phyloP scores from a whole-genome alignment of 768 basidiomycete genomes.

The Kwoniella mangroviensis region DNA sequence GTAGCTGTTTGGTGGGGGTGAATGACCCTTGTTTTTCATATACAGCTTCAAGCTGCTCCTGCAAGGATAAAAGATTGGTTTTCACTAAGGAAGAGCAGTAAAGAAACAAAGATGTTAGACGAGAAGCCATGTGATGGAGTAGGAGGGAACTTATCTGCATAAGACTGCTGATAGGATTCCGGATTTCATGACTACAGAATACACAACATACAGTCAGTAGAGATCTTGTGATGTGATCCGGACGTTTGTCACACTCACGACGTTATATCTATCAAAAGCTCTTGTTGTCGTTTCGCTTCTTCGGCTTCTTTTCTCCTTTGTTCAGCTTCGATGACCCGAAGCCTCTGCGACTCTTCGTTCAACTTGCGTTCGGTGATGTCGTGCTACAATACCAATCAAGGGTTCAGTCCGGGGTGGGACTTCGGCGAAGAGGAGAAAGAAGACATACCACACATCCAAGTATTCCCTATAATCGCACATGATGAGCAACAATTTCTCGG shows the following conservation, averaged over 20 bases:
- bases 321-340: slow-evolving; percentile 49
- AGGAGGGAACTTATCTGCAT: slow-evolving; percentile 41
- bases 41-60: slow-evolving; percentile 45
- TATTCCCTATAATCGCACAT: slow-evolving; percentile 22
- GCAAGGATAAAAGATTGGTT: slow-evolving; percentile 51
- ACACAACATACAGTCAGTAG: slow-evolving; percentile 11
- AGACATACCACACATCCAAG: slow-evolving; percentile 32
- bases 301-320: slow-evolving; percentile 52
- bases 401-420: background rate
- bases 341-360: slow-evolving; percentile 51
- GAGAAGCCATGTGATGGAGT: slow-evolving; percentile 39
- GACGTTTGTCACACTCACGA: slow-evolving; percentile 42
- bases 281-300: slow-evolving; percentile 58
- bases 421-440: background rate
- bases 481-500: background rate
- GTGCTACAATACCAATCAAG: slow-evolving; percentile 18
- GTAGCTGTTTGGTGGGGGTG: slow-evolving; percentile 38
- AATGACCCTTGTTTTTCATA: slow-evolving; percentile 23
- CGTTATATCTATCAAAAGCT: slow-evolving; percentile 60
- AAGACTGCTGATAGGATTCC: slow-evolving; percentile 50
- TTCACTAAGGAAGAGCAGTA: slow-evolving; percentile 57
- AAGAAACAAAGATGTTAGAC: slow-evolving; percentile 39
- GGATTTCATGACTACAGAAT: slow-evolving; percentile 42
- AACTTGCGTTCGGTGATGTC: slow-evolving; percentile 54
- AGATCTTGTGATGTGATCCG: background rate